These are phyloP conservation scores for Hygrophila difformis DNA, from an alignment of 257 asterid genomes.

Conservation along the genomic window DNA sequence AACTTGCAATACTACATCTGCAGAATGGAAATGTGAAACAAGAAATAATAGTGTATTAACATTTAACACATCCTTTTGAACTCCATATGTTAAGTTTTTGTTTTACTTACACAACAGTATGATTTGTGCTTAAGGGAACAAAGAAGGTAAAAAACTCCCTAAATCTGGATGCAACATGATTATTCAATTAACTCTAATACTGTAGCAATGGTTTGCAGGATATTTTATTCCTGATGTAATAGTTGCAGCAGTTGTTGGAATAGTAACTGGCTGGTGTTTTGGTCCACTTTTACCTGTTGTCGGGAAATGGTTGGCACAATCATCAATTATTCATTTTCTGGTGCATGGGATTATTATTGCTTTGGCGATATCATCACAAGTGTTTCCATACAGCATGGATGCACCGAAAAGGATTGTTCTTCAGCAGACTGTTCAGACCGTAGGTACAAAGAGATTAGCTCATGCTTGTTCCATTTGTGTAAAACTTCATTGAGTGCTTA, in stretches of 20 bases:
- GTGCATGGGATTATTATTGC: constrained; percentile 62
- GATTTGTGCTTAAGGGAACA: too few species aligned
- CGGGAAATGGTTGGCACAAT: constrained; percentile 64
- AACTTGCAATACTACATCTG: too few species aligned
- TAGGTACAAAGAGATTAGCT: constrained; percentile 41
- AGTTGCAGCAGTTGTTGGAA: constrained; percentile 74
- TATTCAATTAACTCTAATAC: constrained; percentile 13
- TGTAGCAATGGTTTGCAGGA: constrained; percentile 44
- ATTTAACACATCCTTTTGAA: too few species aligned
- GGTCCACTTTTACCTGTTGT: constrained; percentile 90
- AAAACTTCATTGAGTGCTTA: constrained; percentile 1
- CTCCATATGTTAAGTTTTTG: too few species aligned
- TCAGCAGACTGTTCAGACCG: constrained; percentile 72
- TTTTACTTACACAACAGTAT: too few species aligned
- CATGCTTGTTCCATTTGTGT: neutral
- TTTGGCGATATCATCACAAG: constrained; percentile 79
- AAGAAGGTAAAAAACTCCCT: neutral
- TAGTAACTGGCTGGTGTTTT: constrained; percentile 83
- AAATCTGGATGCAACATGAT: neutral
- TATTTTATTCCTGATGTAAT: constrained; percentile 72
- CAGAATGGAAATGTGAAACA: too few species aligned
- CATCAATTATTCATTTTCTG: constrained; percentile 56
- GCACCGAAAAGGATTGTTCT: constrained; percentile 90
- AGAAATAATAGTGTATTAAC: too few species aligned
- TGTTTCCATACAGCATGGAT: constrained; percentile 90